Evolutionary conservation across 2,329 filamentous ascomycete genomes (phyloP), one percentile per base, ranked within the genome.

Genomic region (Fusarium sp.): DNA sequence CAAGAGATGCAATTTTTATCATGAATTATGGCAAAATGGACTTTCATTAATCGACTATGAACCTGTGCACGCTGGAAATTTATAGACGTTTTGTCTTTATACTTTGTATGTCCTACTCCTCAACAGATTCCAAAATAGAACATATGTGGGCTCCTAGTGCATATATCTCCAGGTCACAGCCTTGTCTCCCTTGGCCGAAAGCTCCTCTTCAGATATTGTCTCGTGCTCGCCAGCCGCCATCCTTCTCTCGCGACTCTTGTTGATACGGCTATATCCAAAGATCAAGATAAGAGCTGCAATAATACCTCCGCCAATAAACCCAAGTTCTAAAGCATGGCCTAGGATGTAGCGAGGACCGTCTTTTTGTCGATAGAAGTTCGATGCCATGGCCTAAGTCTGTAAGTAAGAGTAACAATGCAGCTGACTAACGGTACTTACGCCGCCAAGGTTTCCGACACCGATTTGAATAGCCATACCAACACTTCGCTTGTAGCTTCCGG

Each of bases 381-480:
- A 90, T 0, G 90, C 88, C 86, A 92, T 91, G 2, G 90, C 90
- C 81, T 83, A n/a, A 4, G 11, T 6, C 3, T 9, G 58, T 69
- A 24, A 71, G 54, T 20, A 14, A 14, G 2, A 11, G 30, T 6
- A 25, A 5, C 9, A 3, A 13, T 27, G 0, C 4, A 22, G 2
- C 6, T 7, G 4, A 8, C 18, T 7, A 45, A 2, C 4, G 3
- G 18, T 12, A 78, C 81, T 76, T 77, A 83, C 81, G 3, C 85
- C 85, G 13, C 83, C 85, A 4, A 87, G 77, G 58, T 91, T 91
- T 0, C 89, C 89, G 16, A 88, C 71, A 1, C 86, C 87, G 52
- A 91, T 90, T 44, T 90, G 87, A 14, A 91, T 79, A 0, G 88
- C 90, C 85, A 91, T 91, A 3, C 88, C 89, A 0, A 84, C 86